These are phyloP conservation scores for Talaromyces adpressus DNA, from an alignment of 495 filamentous ascomycete species.

Conservation along the genomic window DNA sequence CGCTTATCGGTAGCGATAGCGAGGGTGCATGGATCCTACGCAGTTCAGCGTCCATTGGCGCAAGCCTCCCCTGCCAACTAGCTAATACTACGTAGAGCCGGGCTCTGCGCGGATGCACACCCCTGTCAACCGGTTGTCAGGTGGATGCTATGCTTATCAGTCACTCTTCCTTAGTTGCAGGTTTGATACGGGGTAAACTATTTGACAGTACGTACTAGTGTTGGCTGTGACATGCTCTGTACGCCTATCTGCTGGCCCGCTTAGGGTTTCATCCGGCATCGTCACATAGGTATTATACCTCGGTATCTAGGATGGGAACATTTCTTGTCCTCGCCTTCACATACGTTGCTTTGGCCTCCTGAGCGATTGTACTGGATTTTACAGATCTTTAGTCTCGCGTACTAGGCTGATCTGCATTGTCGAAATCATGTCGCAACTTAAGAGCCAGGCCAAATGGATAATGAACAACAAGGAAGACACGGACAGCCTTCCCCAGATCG, in stretches of 20 bases:
- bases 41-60: not conserved
- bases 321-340: not conserved
- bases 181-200: no score
- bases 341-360: not conserved
- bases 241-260: not conserved
- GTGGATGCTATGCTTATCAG: no score
- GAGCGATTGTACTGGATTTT: not conserved
- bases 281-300: not conserved
- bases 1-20: conserved; percentile 1
- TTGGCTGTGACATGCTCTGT: no score
- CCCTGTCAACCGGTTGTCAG: not conserved
- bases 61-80: not conserved
- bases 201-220: no score
- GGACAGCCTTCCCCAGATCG: not conserved
- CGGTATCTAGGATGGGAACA: not conserved
- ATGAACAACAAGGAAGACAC: conserved; percentile 4
- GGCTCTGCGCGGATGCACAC: not conserved
- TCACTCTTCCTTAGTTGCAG: no score
- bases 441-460: conserved; percentile 1
- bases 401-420: not conserved
- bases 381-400: not conserved
- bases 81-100: not conserved
- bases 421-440: conserved; percentile 1
- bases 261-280: not conserved
- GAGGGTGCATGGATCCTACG: not conserved